Base-by-base conservation (phyloP, 768 basidiomycete genomes). In the Mycena maculata region DNA sequence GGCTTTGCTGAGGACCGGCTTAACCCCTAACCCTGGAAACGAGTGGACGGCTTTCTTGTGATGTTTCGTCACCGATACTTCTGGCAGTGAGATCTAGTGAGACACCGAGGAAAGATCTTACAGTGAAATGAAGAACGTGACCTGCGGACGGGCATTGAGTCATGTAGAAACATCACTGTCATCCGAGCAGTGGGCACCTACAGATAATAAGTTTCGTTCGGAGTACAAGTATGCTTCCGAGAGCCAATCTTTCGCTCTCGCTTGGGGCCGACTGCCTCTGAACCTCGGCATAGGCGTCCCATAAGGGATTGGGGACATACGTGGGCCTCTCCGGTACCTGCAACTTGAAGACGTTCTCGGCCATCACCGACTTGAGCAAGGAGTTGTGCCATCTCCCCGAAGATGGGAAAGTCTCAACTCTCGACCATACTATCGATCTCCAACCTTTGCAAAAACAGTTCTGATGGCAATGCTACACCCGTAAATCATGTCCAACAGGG, bases 181-280 rank as follows among this genome's bases (percentile, higher is more conserved):
- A 25, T 16, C 20, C n/a, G n/a, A 39, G 39, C 20, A 30, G n/a
- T n/a, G n/a, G n/a, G n/a, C n/a, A 65, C 62, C 2, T 44, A 70
- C 69, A 70, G 4, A 72, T 70, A 15, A 72, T n/a, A n/a, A n/a
- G 62, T 45, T 72, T 72, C 3, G 65, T 70, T 33, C 69, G 48
- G 33, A 72, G 44, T 12, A 68, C 44, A 3, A 67, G 52, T 15
- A 70, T 64, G 12, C 30, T 45, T 2, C 22, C 65, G 7, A 70
- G 62, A 28, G 59, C 41, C 8, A 67, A 30, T n/a, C 65, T 70
- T 16, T 70, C 69, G 31, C 47, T 39, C n/a, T 65, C 69, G 47
- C 30, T 59, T 8, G 38, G 41, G 27, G 30, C 25, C 4, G 58
- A 38, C n/a, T 30, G 36, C 38, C 36, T n/a, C n/a, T 68, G 49